These are phyloP conservation scores for Davidsoniella australis DNA, from an alignment of 2,329 filamentous ascomycete species.

Conservation along the genomic window DNA sequence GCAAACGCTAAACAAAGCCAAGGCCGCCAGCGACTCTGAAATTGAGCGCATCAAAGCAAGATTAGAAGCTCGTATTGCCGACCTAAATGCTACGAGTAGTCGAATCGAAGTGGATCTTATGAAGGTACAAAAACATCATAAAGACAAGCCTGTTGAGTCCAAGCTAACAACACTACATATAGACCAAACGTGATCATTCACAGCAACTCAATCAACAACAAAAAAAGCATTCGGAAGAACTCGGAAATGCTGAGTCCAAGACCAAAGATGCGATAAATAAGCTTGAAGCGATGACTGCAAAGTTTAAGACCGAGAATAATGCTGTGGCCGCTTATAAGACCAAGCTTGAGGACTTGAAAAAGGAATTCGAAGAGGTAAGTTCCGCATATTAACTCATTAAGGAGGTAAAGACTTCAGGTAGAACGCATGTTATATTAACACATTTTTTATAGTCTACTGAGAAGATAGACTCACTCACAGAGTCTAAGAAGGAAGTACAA, in stretches of 20 bases:
- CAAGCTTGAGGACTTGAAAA: not conserved
- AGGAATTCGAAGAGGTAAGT: constrained; percentile 16
- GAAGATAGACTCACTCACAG: constrained; percentile 20
- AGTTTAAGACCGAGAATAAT: not conserved
- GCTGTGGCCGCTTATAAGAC: not conserved
- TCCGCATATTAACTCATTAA: too few relatives aligned
- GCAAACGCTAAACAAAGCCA: constrained; percentile 26
- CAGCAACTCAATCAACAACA: constrained; percentile 42
- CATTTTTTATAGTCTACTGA: not conserved
- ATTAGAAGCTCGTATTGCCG: constrained; percentile 44
- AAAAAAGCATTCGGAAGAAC: constrained; percentile 17
- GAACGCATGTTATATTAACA: not conserved
- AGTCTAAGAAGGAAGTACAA: constrained; percentile 50
- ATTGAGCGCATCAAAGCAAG: constrained; percentile 30
- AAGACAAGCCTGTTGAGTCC: not conserved
- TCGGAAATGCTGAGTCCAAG: not conserved
- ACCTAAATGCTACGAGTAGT: constrained; percentile 42
- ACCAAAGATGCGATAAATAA: constrained; percentile 14
- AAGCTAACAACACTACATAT: constrained; percentile 5
- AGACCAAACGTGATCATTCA: constrained; percentile 42
- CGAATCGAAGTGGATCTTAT: constrained; percentile 44
- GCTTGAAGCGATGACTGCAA: constrained; percentile 18
- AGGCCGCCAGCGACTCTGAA: constrained; percentile 33
- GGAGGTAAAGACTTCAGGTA: too few relatives aligned
- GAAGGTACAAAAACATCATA: constrained; percentile 27